Evolutionary conservation across 768 basidiomycete genomes (phyloP), one percentile per base, ranked within the genome.

Genomic region (Lyophyllum semitale): DNA sequence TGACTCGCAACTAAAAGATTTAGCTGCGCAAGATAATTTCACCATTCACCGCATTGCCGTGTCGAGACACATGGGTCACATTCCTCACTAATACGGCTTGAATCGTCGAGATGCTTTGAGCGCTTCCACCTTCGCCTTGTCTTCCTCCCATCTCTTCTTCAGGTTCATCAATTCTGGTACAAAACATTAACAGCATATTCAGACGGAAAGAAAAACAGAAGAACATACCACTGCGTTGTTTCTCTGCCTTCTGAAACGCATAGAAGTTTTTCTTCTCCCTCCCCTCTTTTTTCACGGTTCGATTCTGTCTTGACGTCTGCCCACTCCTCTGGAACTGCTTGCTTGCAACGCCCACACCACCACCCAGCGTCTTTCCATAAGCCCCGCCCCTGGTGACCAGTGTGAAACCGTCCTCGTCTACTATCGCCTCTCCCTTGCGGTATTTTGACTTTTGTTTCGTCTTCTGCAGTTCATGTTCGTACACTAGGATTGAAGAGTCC

Each of bases 331-430:
- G 76, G 78, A 85, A 69, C 73, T 74, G 73, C 68, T 89, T 91
- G 68, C 84, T 71, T 71, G 85, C 73, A 73, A 82, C 67, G 71
- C 69, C 82, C 69, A 80, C 76, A 0, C 92, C 93, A 13, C 93
- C 93, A 26, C 94, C 94, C 4, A 94, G 75, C 1, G 91, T 91
- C 66, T 92, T 79, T 4, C 95, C 94, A 63, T 95, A 95, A 20
- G 89, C 88, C 12, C 95, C 95, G 4, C 93, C 92, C 33, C 95
- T 81, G n/a, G 88, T 91, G 32, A 98, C 95, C 12, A 98, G 82
- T 11, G 93, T 96, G 69, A 96, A 98, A 2, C 95, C 95, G 58
- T 98, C 95, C 56, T 91, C 93, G 68, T 98, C 95, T 40, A 96
- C 90, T 53, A 96, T 79, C 6, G 90, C 93, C 64, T 93, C 93